Evolutionary conservation across 2,329 filamentous ascomycete species (phyloP).

Genomic region (Myotisia sp.): DNA sequence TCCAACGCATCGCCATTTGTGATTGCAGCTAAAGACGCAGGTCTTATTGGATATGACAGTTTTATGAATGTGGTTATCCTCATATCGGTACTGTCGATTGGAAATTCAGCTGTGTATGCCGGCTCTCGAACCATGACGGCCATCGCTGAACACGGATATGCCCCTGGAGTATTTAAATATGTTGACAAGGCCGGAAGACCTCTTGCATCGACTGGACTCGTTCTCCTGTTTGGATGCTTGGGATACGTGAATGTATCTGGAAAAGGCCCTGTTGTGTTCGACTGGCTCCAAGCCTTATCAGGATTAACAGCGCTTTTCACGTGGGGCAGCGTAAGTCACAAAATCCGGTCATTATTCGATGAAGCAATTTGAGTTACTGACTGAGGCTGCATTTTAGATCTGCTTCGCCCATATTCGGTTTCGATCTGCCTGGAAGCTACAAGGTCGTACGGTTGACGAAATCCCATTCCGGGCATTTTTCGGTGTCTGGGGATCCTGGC

Average conservation of each 20-base stretch:
- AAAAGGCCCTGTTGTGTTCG: slow-evolving; percentile 41
- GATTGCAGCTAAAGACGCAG: slow-evolving; percentile 54
- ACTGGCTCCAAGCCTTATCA: slow-evolving; percentile 51
- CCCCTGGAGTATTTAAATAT: slow-evolving; percentile 53
- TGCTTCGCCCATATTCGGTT: slow-evolving; percentile 55
- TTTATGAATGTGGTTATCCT: slow-evolving; percentile 65
- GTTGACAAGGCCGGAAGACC: slow-evolving; percentile 51
- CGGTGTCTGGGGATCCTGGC: slow-evolving; percentile 46
- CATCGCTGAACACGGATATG: slow-evolving; percentile 60
- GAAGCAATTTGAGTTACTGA: not conserved
- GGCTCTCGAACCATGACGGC: slow-evolving; percentile 58
- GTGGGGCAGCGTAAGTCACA: slow-evolving; percentile 39
- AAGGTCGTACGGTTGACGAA: slow-evolving; percentile 46
- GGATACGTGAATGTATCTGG: slow-evolving; percentile 30
- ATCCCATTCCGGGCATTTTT: slow-evolving; percentile 47
- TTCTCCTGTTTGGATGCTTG: slow-evolving; percentile 29
- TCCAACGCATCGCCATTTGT: slow-evolving; percentile 46
- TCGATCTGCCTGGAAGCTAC: slow-evolving; percentile 44
- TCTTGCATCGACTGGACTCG: slow-evolving; percentile 26
- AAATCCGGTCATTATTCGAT: not conserved
- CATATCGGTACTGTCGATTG: slow-evolving; percentile 55
- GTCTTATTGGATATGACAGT: slow-evolving; percentile 51
- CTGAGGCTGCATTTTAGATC: slow-evolving; percentile 29
- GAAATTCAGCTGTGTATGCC: slow-evolving; percentile 49
- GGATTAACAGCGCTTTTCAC: slow-evolving; percentile 51